These are phyloP conservation scores for Huntiella decipiens DNA, from an alignment of 2,329 filamentous ascomycete species.

Conservation along the genomic window DNA sequence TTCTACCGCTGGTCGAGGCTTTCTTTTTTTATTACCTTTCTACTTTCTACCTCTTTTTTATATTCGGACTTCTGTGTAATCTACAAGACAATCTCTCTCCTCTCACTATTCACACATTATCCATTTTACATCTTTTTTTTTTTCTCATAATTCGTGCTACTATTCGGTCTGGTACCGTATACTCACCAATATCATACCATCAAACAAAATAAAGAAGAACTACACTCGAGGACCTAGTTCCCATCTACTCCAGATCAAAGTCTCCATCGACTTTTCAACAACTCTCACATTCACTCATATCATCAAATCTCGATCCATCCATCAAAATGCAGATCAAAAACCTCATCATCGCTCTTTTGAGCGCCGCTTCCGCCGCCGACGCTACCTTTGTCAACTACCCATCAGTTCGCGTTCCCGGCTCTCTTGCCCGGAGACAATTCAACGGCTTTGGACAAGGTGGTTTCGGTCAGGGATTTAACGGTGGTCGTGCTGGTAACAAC, in stretches of 20 bases:
- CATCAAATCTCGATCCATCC: background rate
- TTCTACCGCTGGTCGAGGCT: conserved; percentile 11
- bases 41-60: conserved; percentile 2
- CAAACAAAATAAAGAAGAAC: conserved; percentile 14
- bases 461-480: conserved; percentile 4
- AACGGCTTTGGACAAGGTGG: conserved; percentile 13
- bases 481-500: conserved; percentile 6
- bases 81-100: background rate
- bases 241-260: too few species aligned
- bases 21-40: conserved; percentile 9
- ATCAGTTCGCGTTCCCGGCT: conserved; percentile 19
- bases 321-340: conserved; percentile 34
- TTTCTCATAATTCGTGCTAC: conserved; percentile 17
- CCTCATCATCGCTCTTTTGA: conserved; percentile 28
- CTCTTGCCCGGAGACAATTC: conserved; percentile 25
- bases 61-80: background rate
- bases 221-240: conserved; percentile 12
- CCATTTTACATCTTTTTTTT: conserved; percentile 19
- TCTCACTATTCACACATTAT: background rate
- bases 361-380: conserved; percentile 26
- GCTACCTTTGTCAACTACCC: conserved; percentile 22
- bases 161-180: conserved; percentile 32
- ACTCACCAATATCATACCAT: conserved; percentile 10
- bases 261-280: conserved; percentile 1
- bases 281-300: conserved; percentile 14